Evolutionary conservation across 2,329 filamentous ascomycete genomes (phyloP).

Genomic region (Plenodomus tracheiphilus): DNA sequence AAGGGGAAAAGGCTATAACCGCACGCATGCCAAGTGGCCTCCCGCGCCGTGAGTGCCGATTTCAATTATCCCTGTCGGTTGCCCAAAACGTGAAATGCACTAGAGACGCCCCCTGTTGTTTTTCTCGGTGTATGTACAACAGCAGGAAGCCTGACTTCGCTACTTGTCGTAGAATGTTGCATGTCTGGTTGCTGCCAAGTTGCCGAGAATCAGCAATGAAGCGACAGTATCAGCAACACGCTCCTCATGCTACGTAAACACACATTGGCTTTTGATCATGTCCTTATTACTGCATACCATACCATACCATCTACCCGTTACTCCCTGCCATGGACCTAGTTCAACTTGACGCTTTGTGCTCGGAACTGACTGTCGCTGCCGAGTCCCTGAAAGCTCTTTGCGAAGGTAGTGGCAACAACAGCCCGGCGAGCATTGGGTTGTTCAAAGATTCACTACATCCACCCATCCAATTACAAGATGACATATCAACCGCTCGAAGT

Average conservation of each 20-base stretch:
- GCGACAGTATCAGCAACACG: not conserved
- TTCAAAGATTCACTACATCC: too few relatives aligned
- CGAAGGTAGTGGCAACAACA: not conserved
- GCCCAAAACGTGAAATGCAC: not conserved
- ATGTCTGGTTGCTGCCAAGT: too few relatives aligned
- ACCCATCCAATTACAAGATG: not conserved
- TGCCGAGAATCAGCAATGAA: too few relatives aligned
- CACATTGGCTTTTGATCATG: not conserved
- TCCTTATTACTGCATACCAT: too few relatives aligned
- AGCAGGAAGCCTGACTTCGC: too few relatives aligned
- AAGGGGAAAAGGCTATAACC: too few relatives aligned
- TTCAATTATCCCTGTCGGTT: not conserved
- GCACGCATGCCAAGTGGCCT: too few relatives aligned
- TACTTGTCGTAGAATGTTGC: too few relatives aligned
- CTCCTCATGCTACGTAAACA: not conserved
- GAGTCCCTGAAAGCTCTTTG: constrained; percentile 2
- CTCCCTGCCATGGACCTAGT: constrained; percentile 1
- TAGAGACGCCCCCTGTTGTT: not conserved
- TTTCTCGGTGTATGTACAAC: not conserved
- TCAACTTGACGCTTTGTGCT: constrained; percentile 3
- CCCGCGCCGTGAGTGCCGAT: too few relatives aligned
- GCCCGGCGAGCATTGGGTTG: not conserved
- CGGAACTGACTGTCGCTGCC: constrained; percentile 2
- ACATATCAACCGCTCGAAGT: constrained; percentile 1
- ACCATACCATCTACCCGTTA: too few relatives aligned